These are phyloP conservation scores for Ustilago trichophora DNA, from an alignment of 1,284 basidiomycete genomes.

Conservation along the genomic window DNA sequence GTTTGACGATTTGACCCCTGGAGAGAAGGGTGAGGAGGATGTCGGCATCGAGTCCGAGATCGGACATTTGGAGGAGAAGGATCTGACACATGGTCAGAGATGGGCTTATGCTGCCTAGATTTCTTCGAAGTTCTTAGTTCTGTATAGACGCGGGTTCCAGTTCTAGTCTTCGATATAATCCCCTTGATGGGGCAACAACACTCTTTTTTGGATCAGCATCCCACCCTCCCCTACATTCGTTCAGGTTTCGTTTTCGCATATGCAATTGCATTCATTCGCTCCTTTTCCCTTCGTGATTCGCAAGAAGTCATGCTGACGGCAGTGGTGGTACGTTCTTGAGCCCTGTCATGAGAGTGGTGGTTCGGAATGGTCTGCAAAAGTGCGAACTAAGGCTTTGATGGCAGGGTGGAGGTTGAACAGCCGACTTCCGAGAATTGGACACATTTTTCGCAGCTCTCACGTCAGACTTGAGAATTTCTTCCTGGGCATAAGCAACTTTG, in stretches of 20 bases:
- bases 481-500: neutral
- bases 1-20: slow-evolving; percentile 60
- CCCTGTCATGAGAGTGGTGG: too few relatives aligned
- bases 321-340: too few relatives aligned
- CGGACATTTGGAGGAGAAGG: slow-evolving; percentile 58
- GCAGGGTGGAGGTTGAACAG: slow-evolving; percentile 1
- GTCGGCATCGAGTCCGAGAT: slow-evolving; percentile 64
- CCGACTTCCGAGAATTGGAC: neutral
- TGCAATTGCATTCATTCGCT: neutral
- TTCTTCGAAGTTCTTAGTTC: too few relatives aligned
- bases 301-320: too few relatives aligned
- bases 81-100: slow-evolving; percentile 51
- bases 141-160: too few relatives aligned
- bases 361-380: too few relatives aligned
- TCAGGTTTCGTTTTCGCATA: neutral
- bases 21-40: slow-evolving; percentile 63
- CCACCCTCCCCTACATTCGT: too few relatives aligned
- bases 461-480: slow-evolving; percentile 12
- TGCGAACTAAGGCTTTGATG: neutral
- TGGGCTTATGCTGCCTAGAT: slow-evolving; percentile 57
- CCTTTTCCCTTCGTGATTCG: neutral
- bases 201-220: too few relatives aligned
- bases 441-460: slow-evolving; percentile 1
- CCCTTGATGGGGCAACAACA: too few relatives aligned
- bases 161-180: too few relatives aligned